Evolutionary conservation across 352 stramenopile genomes (phyloP), one percentile per base, ranked within the genome.

Genomic region (Pythium pectinolyticum): DNA sequence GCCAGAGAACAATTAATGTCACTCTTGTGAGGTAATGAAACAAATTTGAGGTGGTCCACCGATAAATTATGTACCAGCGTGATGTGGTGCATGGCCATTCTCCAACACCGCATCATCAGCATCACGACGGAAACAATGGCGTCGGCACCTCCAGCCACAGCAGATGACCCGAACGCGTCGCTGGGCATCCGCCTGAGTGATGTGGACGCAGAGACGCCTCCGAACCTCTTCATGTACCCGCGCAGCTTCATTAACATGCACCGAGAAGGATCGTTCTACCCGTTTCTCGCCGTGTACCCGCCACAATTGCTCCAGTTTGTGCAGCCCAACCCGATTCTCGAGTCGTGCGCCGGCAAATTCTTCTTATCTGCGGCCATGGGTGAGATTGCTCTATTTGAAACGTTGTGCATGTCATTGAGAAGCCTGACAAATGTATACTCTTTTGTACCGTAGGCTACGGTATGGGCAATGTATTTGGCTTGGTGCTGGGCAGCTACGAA

Each of bases 401-500:
- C n/a, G n/a, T n/a, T n/a, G n/a, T n/a, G n/a, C n/a, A n/a, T n/a
- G n/a, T n/a, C n/a, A n/a, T n/a, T n/a, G n/a, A n/a, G n/a, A n/a
- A n/a, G n/a, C n/a, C n/a, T n/a, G n/a, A n/a, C n/a, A n/a, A n/a
- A 31, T n/a, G 20, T 39, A 20, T 40, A 17, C 28, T 43, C 19
- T 24, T 55, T 6, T 48, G 41, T 48, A 19, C 20, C 20, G 17
- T 37, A 94, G 85, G 85, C 0, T 94, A 92, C 62, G 76, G 70
- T 14, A 90, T 94, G 79, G 85, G 85, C 52, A 90, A 90, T 49
- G 49, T 89, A 3, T 92, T 94, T 54, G 85, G 85, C 7, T 64
- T 90, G 2, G 78, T 94, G 48, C 69, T 94, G 49, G 84, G 85
- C 54, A 92, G 83, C 63, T 94, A 94, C 69, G 85, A 94, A 78